Evolutionary conservation across 257 asterid genomes (phyloP), one percentile per base, ranked within the genome.

Genomic region (Forsythia viridissima): DNA sequence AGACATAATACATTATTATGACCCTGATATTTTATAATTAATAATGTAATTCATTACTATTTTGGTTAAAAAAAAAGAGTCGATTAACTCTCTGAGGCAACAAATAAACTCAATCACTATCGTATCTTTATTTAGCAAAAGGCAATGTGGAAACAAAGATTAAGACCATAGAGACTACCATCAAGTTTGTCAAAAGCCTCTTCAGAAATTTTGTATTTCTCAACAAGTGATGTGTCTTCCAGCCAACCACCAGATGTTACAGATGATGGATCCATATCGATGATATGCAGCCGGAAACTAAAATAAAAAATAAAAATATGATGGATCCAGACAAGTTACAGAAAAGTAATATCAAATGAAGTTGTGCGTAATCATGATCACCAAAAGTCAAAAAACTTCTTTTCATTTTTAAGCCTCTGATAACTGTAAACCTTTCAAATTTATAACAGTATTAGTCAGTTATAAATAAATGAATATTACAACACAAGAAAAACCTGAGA

Each of bases 181-280:
- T 90, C 97, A 76, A 80, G 97, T 87, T 92, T 95, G 72, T 43
- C 90, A 85, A 88, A 95, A 68, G 97, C 97, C 84, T 95, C 99
- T 18, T 95, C 98, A 59, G 99, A 93, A 76, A 95, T 95, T 51
- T 89, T 95, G 85, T 91, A 95, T 86, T 93, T 95, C 88, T 95
- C 99, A 80, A 93, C 99, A 44, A 92, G 95, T 72, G 99, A 93
- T 51, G 97, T 92, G 75, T 95, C 96, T 72, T 95, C 99, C 81
- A 95, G 86, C 99, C 99, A 95, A 88, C 99, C 98, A 68, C 99
- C 99, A 80, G 98, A 90, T 48, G 97, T 90, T 61, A 95, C 87
- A 13, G 99, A 95, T 70, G 94, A 89, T 79, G 99, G 98, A 85
- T 95, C 99, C 20, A 87, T 91, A 86, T 93, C 99, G 83, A 88